These are phyloP conservation scores for Colletotrichum tanaceti DNA, from an alignment of 2,329 filamentous ascomycete genomes.

Conservation along the genomic window DNA sequence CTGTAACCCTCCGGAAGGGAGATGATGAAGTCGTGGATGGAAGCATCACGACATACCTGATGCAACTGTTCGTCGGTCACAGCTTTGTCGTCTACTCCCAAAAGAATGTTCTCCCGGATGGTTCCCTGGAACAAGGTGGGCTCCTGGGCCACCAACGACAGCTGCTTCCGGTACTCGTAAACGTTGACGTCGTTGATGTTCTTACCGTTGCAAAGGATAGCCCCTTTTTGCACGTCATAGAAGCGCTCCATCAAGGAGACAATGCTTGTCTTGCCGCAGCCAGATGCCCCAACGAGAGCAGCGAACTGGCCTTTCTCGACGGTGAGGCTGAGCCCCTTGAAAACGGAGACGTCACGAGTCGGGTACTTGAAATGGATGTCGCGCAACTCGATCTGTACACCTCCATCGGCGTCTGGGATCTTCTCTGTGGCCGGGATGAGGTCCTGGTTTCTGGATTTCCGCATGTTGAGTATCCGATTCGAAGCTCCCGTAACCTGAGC, in stretches of 20 bases:
- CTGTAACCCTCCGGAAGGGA: slow-evolving; percentile 75
- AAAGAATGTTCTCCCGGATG: slow-evolving; percentile 75
- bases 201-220: slow-evolving; percentile 71
- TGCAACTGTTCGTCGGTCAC: slow-evolving; percentile 65
- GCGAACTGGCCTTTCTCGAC: slow-evolving; percentile 77
- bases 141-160: slow-evolving; percentile 81
- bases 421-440: slow-evolving; percentile 46
- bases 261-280: slow-evolving; percentile 79
- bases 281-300: slow-evolving; percentile 76
- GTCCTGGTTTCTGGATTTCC: slow-evolving; percentile 56
- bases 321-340: slow-evolving; percentile 70
- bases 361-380: slow-evolving; percentile 72
- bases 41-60: slow-evolving; percentile 69
- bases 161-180: slow-evolving; percentile 69
- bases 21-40: slow-evolving; percentile 77
- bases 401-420: slow-evolving; percentile 60
- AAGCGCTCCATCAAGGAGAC: slow-evolving; percentile 75
- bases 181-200: slow-evolving; percentile 70
- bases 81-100: slow-evolving; percentile 68
- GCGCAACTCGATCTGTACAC: slow-evolving; percentile 67
- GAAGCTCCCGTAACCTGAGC: slow-evolving; percentile 69
- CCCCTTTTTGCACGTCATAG: slow-evolving; percentile 74
- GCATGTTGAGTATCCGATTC: slow-evolving; percentile 68
- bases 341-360: slow-evolving; percentile 66
- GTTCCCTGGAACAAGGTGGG: slow-evolving; percentile 75